phyloP scores from a whole-genome alignment of 106 monocot species.

The Dioscorea zingiberensis region DNA sequence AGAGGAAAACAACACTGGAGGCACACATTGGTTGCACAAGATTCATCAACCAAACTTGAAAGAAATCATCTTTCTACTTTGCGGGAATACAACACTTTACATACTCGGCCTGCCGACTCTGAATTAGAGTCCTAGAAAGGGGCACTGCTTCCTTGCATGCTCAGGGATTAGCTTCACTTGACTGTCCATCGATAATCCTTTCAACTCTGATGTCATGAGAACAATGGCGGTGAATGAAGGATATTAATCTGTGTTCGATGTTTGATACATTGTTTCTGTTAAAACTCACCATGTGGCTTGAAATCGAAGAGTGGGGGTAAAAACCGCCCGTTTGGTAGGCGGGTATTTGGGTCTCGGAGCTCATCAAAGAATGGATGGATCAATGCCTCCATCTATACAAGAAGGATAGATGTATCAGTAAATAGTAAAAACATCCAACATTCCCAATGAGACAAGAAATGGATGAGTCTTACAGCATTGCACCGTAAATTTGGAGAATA shows the following conservation, averaged over 20 bases:
- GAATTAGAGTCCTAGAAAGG: conserved; percentile 41
- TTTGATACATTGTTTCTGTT: not conserved
- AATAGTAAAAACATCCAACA: not conserved
- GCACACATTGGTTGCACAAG: too few relatives aligned
- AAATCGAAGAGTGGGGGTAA: conserved; percentile 34
- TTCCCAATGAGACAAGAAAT: not conserved
- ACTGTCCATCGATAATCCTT: conserved; percentile 1
- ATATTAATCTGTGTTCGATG: too few relatives aligned
- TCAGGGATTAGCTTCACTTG: conserved; percentile 47
- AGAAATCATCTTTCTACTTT: not conserved
- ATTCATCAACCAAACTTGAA: not conserved
- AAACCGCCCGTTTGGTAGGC: conserved; percentile 51
- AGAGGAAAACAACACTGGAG: too few relatives aligned
- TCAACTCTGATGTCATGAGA: conserved; percentile 34
- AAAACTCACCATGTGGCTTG: conserved; percentile 29
- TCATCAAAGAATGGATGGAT: conserved; percentile 14
- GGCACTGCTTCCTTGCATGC: conserved; percentile 64
- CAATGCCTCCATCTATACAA: conserved; percentile 42
- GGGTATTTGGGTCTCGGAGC: conserved; percentile 48
- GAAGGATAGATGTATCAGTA: not conserved
- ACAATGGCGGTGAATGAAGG: not conserved
- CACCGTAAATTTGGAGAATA: conserved; percentile 65
- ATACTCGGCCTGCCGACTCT: too few relatives aligned
- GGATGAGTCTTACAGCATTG: conserved; percentile 52
- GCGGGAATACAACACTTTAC: not conserved